Evolutionary conservation across 371 early-diverging fungal genomes (phyloP).

Genomic region (Saksenaea oblongispora): DNA sequence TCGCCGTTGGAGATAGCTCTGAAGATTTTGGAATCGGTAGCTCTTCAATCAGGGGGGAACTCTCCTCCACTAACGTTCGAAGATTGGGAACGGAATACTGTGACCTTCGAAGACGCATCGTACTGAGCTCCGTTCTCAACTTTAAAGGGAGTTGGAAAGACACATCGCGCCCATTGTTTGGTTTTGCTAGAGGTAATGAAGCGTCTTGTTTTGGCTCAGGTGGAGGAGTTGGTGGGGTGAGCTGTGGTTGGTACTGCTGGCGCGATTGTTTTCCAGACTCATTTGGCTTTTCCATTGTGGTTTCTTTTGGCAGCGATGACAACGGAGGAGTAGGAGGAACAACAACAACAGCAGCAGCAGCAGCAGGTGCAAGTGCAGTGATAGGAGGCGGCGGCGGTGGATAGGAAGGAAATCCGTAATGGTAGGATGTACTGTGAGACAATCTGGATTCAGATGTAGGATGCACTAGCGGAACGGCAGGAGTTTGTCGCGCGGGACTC

Average conservation of each 20-base stretch:
- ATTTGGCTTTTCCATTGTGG: neutral
- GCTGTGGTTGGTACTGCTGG: constrained; percentile 1
- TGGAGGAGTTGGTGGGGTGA: neutral
- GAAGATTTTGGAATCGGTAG: neutral
- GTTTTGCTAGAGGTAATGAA: neutral
- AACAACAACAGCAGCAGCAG: neutral
- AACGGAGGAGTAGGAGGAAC: neutral
- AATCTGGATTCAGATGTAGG: neutral
- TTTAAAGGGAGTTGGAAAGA: neutral
- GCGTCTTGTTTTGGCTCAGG: neutral
- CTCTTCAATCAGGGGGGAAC: neutral
- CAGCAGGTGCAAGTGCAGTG: neutral
- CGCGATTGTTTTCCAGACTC: neutral
- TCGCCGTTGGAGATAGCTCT: neutral
- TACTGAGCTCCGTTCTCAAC: neutral
- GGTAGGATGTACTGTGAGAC: neutral
- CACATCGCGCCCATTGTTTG: neutral
- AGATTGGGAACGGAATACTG: neutral
- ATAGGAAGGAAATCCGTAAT: neutral
- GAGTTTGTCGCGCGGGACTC: neutral
- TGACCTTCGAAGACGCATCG: neutral
- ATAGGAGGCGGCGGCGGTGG: neutral
- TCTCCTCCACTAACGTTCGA: neutral
- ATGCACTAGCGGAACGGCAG: neutral
- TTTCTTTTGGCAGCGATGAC: neutral